Percentiles rank a stretch among this genome's conserved stretches.
These are phyloP conservation scores for Trichoderma sp. DNA, from an alignment of 2,329 filamentous ascomycete genomes.

Conservation along the genomic window DNA sequence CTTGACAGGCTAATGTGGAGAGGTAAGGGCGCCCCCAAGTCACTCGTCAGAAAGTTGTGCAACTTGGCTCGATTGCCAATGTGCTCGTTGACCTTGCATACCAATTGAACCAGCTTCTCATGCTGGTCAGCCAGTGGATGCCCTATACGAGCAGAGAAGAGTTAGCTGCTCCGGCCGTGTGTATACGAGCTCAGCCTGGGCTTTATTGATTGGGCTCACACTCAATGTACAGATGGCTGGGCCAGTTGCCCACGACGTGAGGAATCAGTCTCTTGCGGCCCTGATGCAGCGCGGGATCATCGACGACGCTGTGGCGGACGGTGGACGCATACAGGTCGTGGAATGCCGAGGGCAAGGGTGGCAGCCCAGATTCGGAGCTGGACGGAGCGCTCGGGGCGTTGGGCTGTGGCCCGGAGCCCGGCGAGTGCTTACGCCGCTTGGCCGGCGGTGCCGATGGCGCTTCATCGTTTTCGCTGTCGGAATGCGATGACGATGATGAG, in stretches of 20 bases:
- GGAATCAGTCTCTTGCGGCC: slow-evolving; percentile 80
- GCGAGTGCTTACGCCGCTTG: slow-evolving; percentile 36
- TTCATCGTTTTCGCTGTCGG: slow-evolving; percentile 27
- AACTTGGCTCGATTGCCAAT: slow-evolving; percentile 44
- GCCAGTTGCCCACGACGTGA: slow-evolving; percentile 88
- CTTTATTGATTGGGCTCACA: slow-evolving; percentile 55
- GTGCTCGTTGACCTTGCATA: slow-evolving; percentile 37
- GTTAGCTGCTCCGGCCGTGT: neutral
- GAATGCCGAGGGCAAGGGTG: slow-evolving; percentile 76
- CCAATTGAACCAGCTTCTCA: slow-evolving; percentile 44
- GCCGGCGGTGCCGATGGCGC: slow-evolving; percentile 34
- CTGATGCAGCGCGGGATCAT: slow-evolving; percentile 81
- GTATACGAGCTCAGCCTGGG: no score
- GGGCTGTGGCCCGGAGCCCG: slow-evolving; percentile 1
- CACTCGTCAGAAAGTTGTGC: slow-evolving; percentile 70
- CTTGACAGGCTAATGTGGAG: slow-evolving; percentile 90
- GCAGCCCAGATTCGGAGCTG: slow-evolving; percentile 43
- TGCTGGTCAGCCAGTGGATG: slow-evolving; percentile 51
- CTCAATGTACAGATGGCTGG: slow-evolving; percentile 87
- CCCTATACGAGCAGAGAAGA: slow-evolving; percentile 41
- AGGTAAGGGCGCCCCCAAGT: slow-evolving; percentile 73
- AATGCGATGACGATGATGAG: slow-evolving; percentile 32
- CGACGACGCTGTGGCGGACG: slow-evolving; percentile 70
- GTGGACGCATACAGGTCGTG: slow-evolving; percentile 87
- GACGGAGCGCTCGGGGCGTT: neutral